Base-by-base conservation (phyloP, 2,329 filamentous ascomycete species). In the Apiospora hydei region DNA sequence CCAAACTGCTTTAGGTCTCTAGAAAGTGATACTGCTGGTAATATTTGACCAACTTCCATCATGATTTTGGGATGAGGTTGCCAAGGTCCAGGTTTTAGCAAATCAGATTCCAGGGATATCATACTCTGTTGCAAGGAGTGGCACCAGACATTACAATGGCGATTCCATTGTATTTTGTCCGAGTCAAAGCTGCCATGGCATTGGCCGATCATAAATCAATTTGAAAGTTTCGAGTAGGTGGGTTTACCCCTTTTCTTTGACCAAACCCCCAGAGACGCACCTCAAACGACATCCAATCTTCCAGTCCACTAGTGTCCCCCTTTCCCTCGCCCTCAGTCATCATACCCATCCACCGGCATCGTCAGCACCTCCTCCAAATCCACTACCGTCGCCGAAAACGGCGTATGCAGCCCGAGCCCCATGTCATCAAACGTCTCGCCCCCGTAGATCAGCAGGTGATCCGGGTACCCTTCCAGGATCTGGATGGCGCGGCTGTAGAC, bases 391-490 rank as follows among this genome's bases (percentile, higher is more conserved):
- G 73, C 71, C n/a, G 73, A 71, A 49, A 74, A 72, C 14, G 73
- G 73, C 43, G 73, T 74, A 13, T 61, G 69, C 26, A 72, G n/a
- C 16, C 73, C 73, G 3, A 49, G 16, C n/a, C 71, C 69, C 64
- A 70, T 57, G 43, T 71, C 66, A 38, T 72, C 71, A 41, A 72
- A 74, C 24, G 69, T 73, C 38, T 72, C 73, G 38, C 73, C 80
- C 18, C 81, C 82, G 10, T 82, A 79, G 53, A 85, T 83, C 30
- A 82, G 78, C 67, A 81, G 69, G 46, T 75, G 69, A 16, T 79
- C 75, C 34, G 76, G 77, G 30, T 74, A 46, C 14, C 73, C 74
- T 49, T 71, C 73, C 30, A 79, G 72, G 30, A 78, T 70, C 47
- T 77, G 74, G 68, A 81, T 72, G 53, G 78, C 77, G 18, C 79